Base-by-base conservation (phyloP, 2,329 filamentous ascomycete species). In the Calonectria pteridis region DNA sequence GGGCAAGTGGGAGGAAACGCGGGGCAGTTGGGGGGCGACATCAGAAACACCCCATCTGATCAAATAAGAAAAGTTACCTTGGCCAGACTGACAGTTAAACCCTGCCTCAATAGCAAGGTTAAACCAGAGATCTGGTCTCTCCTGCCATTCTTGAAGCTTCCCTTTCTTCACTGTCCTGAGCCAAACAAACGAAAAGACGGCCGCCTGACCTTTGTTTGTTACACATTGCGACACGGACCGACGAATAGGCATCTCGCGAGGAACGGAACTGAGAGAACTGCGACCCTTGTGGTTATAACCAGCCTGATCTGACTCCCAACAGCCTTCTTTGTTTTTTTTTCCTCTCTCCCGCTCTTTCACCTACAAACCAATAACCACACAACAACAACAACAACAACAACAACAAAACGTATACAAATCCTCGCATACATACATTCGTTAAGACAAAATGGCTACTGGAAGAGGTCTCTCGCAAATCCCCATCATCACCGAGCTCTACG, bases 401-500 rank as follows among this genome's bases (percentile, higher is more conserved):
- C n/a, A n/a, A n/a, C n/a, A n/a, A n/a, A n/a, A 29, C 50, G 18
- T 33, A 37, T 11, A 37, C 40, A 3, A 35, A 4, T 16, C 10
- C 53, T n/a, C 4, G 2, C 31, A 13, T 14, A 4, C 28, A 16
- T 28, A n/a, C n/a, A n/a, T 7, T 29, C 37, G 11, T 14, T 16
- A 13, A 2, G 29, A 71, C 62, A 77, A 68, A 46, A 79, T 79
- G 78, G 70, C 75, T 33, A 65, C 55, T 9, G n/a, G 55, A 29
- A 73, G 72, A 77, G 73, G 86, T 7, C 84, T 90, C 65, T 80
- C 86, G 75, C 88, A 92, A 33, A 92, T 95, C 64, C 92, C 91
- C 6, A 91, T 90, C 40, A 85, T 95, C 74, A 87, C 88, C 46
- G 84, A 90, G 53, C 91, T 96, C 74, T 97, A 96, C 87, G 29